phyloP scores from a whole-genome alignment of 2,329 filamentous ascomycete genomes.

The Teratosphaeria epicoccoides region DNA sequence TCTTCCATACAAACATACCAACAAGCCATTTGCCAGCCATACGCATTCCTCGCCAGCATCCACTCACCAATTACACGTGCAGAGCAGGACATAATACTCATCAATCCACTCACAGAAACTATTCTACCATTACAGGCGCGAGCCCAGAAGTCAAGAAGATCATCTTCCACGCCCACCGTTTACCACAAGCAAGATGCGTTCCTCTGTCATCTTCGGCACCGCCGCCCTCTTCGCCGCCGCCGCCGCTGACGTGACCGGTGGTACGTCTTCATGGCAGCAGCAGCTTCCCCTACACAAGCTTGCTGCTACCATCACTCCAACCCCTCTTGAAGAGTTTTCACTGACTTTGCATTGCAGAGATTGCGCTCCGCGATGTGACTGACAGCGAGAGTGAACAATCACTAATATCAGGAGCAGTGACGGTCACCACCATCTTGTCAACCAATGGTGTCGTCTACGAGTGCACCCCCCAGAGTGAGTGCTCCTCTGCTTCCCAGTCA shows the following conservation, averaged over 20 bases:
- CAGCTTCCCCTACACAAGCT: neutral
- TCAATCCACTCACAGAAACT: neutral
- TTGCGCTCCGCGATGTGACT: neutral
- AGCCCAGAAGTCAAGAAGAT: neutral
- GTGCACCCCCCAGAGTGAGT: constrained; percentile 10
- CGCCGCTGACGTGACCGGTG: constrained; percentile 18
- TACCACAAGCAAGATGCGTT: constrained; percentile 14
- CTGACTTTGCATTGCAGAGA: constrained; percentile 5
- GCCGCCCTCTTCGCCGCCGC: constrained; percentile 16
- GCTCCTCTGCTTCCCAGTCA: constrained; percentile 11
- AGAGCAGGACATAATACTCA: neutral
- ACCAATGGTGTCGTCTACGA: constrained; percentile 1
- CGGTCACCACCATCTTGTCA: constrained; percentile 2
- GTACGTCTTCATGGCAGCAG: constrained; percentile 5
- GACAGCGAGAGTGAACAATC: neutral
- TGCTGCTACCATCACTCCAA: neutral
- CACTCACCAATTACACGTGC: neutral
- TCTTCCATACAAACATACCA: neutral
- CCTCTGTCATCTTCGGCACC: constrained; percentile 15
- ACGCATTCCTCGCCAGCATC: neutral
- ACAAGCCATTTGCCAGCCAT: neutral
- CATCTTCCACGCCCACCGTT: neutral
- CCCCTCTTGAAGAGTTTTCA: neutral
- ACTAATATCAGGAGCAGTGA: constrained; percentile 7
- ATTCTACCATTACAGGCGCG: neutral